phyloP scores from a whole-genome alignment of 2,329 filamentous ascomycete species.

The Sodiomyces alkalinus region DNA sequence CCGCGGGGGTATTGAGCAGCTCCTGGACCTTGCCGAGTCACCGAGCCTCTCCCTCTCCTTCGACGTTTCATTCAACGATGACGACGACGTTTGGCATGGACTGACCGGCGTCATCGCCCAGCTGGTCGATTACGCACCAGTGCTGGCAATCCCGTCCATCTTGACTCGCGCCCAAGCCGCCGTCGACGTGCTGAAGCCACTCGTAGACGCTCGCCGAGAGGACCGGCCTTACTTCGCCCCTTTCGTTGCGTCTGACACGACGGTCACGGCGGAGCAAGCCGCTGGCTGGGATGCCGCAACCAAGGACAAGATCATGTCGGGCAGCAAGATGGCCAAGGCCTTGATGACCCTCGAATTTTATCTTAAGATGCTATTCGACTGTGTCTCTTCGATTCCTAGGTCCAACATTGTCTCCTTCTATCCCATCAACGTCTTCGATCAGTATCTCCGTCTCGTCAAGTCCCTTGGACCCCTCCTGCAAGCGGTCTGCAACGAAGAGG shows the following conservation, averaged over 20 bases:
- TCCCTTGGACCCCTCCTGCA: conserved; percentile 65
- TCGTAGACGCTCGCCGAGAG: conserved; percentile 39
- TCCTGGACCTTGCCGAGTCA: conserved; percentile 72
- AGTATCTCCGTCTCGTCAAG: conserved; percentile 60
- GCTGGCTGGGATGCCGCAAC: conserved; percentile 19
- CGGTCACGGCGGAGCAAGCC: conserved; percentile 14
- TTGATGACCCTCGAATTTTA: conserved; percentile 65
- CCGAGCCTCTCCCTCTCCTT: conserved; percentile 67
- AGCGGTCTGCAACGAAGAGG: conserved; percentile 73
- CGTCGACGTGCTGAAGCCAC: conserved; percentile 50
- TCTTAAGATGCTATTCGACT: conserved; percentile 57
- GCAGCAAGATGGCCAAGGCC: conserved; percentile 66
- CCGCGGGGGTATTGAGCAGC: conserved; percentile 63
- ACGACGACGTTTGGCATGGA: too few species aligned
- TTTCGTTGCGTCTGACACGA: conserved; percentile 36
- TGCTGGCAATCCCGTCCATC: conserved; percentile 69
- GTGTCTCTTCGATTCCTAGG: conserved; percentile 56
- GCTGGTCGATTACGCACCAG: conserved; percentile 66
- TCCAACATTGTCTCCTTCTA: conserved; percentile 50
- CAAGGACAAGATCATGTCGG: conserved; percentile 34
- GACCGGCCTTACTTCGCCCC: conserved; percentile 55
- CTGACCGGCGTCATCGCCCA: conserved; percentile 66
- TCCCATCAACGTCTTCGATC: conserved; percentile 69
- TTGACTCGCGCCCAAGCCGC: conserved; percentile 58
- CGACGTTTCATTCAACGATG: conserved; percentile 48